Evolutionary conservation across 1,284 basidiomycete genomes (phyloP).

Genomic region (Anthracocystis setariae): DNA sequence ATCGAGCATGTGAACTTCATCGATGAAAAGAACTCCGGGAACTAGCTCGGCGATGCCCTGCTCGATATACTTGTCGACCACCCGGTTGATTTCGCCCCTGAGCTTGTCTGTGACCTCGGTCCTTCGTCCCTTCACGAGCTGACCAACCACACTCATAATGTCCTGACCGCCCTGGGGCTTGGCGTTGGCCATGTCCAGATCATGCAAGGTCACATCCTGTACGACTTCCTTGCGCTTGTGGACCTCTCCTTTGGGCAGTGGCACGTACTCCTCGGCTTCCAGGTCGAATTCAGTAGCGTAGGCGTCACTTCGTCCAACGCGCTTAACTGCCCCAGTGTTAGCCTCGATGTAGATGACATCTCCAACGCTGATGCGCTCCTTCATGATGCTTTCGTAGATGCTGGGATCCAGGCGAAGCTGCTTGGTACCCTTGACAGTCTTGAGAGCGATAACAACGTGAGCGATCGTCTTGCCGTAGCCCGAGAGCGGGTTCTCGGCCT

Average conservation of each 20-base stretch:
- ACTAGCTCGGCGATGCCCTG: slow-evolving; percentile 98
- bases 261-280: slow-evolving; percentile 97
- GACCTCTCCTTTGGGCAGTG: slow-evolving; percentile 95
- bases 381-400: slow-evolving; percentile 96
- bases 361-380: slow-evolving; percentile 95
- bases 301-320: slow-evolving; percentile 95
- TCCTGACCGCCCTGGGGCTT: slow-evolving; percentile 93
- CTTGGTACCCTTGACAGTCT: slow-evolving; percentile 98
- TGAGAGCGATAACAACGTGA: slow-evolving; percentile 94
- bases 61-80: slow-evolving; percentile 97
- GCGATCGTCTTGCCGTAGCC: slow-evolving; percentile 99
- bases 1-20: slow-evolving; percentile 99
- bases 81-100: slow-evolving; percentile 92
- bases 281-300: slow-evolving; percentile 99
- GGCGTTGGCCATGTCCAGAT: slow-evolving; percentile 95
- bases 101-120: slow-evolving; percentile 98
- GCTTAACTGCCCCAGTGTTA: slow-evolving; percentile 95
- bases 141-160: slow-evolving; percentile 99
- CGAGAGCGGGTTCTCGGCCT: slow-evolving; percentile 69
- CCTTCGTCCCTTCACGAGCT: slow-evolving; percentile 89
- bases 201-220: slow-evolving; percentile 95
- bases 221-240: slow-evolving; percentile 97
- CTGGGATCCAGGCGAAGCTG: slow-evolving; percentile 92
- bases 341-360: slow-evolving; percentile 97
- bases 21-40: slow-evolving; percentile 97